A percentile compares a stretch with the other conserved stretches of the same genome.
These are phyloP conservation scores for Hyaloscypha variabilis DNA, from an alignment of 495 filamentous ascomycete species.

Conservation along the genomic window DNA sequence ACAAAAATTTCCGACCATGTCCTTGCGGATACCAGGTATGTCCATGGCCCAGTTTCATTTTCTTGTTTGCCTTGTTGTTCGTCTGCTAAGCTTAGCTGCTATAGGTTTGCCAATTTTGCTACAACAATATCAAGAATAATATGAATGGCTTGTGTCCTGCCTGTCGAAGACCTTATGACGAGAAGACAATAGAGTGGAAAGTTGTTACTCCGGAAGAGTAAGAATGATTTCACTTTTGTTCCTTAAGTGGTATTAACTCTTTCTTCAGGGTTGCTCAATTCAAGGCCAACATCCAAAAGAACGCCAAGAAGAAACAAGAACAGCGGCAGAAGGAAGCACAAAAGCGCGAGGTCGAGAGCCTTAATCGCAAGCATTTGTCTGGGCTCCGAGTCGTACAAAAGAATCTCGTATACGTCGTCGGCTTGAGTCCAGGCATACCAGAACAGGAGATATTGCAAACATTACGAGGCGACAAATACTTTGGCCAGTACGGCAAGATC, in stretches of 20 bases:
- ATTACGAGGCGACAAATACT: constrained; percentile 85
- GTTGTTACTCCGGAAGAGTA: constrained; percentile 93
- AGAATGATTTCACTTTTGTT: constrained; percentile 32
- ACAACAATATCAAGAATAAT: constrained; percentile 95
- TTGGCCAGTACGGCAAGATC: constrained; percentile 98
- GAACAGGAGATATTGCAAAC: constrained; percentile 91
- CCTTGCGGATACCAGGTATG: constrained; percentile 97
- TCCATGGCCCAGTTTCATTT: constrained; percentile 10
- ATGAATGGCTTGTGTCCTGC: constrained; percentile 96
- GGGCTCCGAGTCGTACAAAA: constrained; percentile 96
- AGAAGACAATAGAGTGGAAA: constrained; percentile 95
- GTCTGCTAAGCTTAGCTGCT: constrained; percentile 9
- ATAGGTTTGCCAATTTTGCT: constrained; percentile 99
- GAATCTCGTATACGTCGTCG: constrained; percentile 98
- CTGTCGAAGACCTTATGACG: constrained; percentile 92
- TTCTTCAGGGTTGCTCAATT: constrained; percentile 58
- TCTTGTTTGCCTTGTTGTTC: not conserved
- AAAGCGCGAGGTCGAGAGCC: constrained; percentile 91
- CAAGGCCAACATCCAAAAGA: constrained; percentile 85
- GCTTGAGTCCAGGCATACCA: constrained; percentile 83
- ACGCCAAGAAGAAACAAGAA: constrained; percentile 88
- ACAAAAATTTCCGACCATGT: constrained; percentile 96
- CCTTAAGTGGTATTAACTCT: constrained; percentile 30
- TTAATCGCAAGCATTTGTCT: constrained; percentile 91
- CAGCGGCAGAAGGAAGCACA: constrained; percentile 93